Percentiles rank a stretch among this genome's conserved stretches.
Conservation (phyloP, 2,329 filamentous ascomycete genomes). For the Alternaria rosae region DNA sequence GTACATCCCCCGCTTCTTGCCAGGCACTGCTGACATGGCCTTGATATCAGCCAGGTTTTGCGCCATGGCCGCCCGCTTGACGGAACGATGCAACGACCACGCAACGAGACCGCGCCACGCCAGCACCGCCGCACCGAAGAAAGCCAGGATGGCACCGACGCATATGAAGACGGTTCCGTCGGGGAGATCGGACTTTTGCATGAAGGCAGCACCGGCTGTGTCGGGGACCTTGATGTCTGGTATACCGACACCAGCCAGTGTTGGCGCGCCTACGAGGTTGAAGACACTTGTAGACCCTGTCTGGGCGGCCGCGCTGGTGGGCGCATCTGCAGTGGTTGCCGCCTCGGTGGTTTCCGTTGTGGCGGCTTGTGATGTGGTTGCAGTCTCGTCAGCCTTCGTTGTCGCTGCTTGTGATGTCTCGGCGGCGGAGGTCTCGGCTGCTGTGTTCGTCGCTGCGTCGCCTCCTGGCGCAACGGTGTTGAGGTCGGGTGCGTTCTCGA, state of each 20-base stretch:
- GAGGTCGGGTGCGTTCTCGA: constrained; percentile 37
- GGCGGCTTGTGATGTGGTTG: constrained; percentile 25
- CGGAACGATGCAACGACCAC: constrained; percentile 89
- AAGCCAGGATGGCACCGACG: constrained; percentile 86
- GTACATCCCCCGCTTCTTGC: constrained; percentile 51
- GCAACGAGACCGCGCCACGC: constrained; percentile 88
- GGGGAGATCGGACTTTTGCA: constrained; percentile 84
- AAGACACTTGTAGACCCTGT: constrained; percentile 49
- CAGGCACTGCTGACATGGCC: constrained; percentile 58
- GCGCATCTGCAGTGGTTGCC: constrained; percentile 20
- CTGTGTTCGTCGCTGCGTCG: constrained; percentile 23
- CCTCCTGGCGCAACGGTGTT: constrained; percentile 33
- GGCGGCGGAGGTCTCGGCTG: constrained; percentile 17
- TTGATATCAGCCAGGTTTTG: constrained; percentile 76
- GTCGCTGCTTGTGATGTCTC: constrained; percentile 6
- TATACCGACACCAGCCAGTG: constrained; percentile 64
- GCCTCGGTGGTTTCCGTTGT: constrained; percentile 16
- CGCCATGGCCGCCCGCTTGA: constrained; percentile 81
- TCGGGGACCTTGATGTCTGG: constrained; percentile 81
- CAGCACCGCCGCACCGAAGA: constrained; percentile 81
- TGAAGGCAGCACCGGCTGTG: constrained; percentile 84
- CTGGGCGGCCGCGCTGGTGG: constrained; percentile 18
- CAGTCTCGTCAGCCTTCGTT: constrained; percentile 5
- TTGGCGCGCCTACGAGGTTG: constrained; percentile 49
- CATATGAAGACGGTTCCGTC: constrained; percentile 97